Evolutionary conservation across 345 rosid genomes (phyloP), one percentile per base, ranked within the genome.

Genomic region (Salix dunnii): DNA sequence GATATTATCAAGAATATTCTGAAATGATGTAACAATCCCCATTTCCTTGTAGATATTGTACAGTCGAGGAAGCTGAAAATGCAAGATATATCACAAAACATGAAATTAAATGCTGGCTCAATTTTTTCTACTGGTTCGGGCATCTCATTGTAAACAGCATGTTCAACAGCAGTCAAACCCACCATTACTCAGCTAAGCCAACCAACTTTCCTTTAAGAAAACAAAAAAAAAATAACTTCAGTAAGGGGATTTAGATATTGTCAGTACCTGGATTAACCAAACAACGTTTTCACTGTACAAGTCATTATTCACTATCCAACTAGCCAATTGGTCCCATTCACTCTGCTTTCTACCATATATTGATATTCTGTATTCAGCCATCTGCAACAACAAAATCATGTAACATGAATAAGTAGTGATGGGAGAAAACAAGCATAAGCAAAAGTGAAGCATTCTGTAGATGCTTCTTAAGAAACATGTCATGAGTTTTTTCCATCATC

Each of bases 11-110:
- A 96, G 95, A 84, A 96, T 96, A 84, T 94, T 96, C 85, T 96
- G 99, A 83, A 96, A 96, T 13, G 98, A 96, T 64, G 98, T 96
- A 85, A 96, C 98, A 27, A 96, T 96, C 70, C 99, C 99, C 98
- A 96, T 92, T 27, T 96, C 98, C 89, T 94, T 96, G 97, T 96
- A 96, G 1, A 96, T 51, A 65, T 96, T 96, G 88, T 96, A 96
- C 72, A 96, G 86, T 65, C 99, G 87, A 68, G 99, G 99, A 78
- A 96, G 93, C 99, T 96, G 91, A 31, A 64, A 72, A 62, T 77
- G 40, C 42, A 25, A 10, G 14, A 72, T 13, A 28, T 4, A 43
- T 51, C 55, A 38, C 40, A 55, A 21, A 64, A 16, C 20, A 75
- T 30, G 17, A 58, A 38, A 13, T 46, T 25, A 58, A 23, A 58